Evolutionary conservation across 306 rosid genomes (phyloP).

Genomic region (Echinosophora koreensis): DNA sequence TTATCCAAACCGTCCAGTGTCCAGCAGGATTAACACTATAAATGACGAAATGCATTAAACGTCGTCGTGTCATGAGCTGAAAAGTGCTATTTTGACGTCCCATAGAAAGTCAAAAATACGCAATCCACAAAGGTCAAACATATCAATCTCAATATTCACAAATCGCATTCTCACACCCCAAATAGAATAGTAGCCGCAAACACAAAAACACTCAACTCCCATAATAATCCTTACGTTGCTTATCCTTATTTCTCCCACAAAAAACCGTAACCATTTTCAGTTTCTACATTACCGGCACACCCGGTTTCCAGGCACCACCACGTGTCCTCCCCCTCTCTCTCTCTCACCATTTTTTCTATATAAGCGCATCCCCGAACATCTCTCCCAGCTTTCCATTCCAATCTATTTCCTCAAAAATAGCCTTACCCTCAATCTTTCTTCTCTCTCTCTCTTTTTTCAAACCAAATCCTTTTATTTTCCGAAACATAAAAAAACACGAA

Average conservation of each 20-base stretch:
- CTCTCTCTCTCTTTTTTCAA: background rate
- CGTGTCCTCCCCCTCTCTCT: slow-evolving; percentile 49
- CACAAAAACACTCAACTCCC: background rate
- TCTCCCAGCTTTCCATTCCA: slow-evolving; percentile 25
- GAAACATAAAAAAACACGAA: background rate
- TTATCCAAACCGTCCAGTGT: background rate
- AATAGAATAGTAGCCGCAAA: slow-evolving; percentile 35
- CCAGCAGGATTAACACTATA: background rate
- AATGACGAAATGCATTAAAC: background rate
- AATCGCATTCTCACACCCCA: slow-evolving; percentile 39
- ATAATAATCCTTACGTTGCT: background rate
- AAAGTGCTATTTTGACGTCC: slow-evolving; percentile 19
- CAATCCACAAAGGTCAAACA: slow-evolving; percentile 39
- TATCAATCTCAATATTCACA: background rate
- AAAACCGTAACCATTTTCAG: slow-evolving; percentile 3
- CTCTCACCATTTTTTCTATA: slow-evolving; percentile 34
- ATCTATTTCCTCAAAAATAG: background rate
- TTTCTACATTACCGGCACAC: slow-evolving; percentile 48
- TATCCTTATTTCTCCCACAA: background rate
- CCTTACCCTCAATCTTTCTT: background rate
- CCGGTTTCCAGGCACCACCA: slow-evolving; percentile 54
- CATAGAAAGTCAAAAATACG: slow-evolving; percentile 13
- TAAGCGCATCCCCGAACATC: slow-evolving; percentile 5
- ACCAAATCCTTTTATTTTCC: background rate
- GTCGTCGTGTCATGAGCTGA: background rate